These are phyloP conservation scores for Anaeromyces robustus DNA, from an alignment of 192 early-diverging fungal species.

Conservation along the genomic window DNA sequence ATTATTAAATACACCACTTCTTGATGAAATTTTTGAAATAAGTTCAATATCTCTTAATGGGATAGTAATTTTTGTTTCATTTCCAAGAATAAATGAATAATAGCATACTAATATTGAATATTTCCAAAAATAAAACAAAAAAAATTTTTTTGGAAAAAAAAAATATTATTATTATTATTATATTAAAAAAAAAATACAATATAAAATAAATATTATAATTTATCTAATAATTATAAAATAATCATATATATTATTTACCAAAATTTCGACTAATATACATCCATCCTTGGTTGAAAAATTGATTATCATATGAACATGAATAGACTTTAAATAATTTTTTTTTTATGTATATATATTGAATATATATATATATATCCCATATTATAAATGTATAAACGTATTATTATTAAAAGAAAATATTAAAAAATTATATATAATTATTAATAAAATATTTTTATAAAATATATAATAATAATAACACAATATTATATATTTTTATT, in stretches of 20 bases:
- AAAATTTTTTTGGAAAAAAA: no score
- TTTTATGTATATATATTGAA: no score
- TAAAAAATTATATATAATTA: background rate
- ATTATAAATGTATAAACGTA: no score
- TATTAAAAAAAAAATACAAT: no score
- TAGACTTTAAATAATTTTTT: slow-evolving; percentile 36
- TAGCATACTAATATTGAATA: slow-evolving; percentile 43
- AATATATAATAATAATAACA: slow-evolving; percentile 1
- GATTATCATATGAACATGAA: slow-evolving; percentile 71
- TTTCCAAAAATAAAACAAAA: no score
- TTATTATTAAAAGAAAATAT: no score
- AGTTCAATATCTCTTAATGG: slow-evolving; percentile 86
- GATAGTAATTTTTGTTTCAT: slow-evolving; percentile 81
- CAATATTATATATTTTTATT: no score
- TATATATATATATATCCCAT: no score
- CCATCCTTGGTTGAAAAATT: slow-evolving; percentile 89
- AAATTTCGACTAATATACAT: slow-evolving; percentile 88
- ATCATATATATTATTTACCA: background rate
- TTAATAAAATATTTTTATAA: no score
- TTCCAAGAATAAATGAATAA: slow-evolving; percentile 83
- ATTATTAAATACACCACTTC: slow-evolving; percentile 78
- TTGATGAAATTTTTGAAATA: slow-evolving; percentile 72
- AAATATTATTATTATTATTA: no score
- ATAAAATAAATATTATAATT: no score
- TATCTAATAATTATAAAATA: no score